Base-by-base conservation (phyloP, 768 basidiomycete genomes). In the Kwoniella bestiolae region DNA sequence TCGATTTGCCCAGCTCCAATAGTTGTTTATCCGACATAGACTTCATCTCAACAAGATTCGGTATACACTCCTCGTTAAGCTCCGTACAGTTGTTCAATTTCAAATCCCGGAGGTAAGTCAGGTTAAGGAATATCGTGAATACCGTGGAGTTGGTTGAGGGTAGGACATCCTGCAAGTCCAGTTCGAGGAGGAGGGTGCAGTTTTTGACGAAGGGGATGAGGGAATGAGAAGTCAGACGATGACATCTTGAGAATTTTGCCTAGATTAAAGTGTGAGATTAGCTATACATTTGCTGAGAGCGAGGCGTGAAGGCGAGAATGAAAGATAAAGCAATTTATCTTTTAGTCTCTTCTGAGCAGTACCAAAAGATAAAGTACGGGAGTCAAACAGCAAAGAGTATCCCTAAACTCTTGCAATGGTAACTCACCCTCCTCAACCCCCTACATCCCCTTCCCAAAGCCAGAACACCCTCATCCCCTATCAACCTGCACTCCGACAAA, bases 171-270 rank as follows among this genome's bases (percentile, higher is more conserved):
- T 91, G 89, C 74, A 99, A 88, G 82, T 99, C 96, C 71, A 98
- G 88, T 81, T 99, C 96, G 62, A 99, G 86, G 26, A 99, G 86
- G 56, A 93, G 85, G 0, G 91, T 90, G 77, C 93, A 95, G 4
- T 85, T 85, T 66, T 85, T 86, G 34, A 90, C 90, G 56, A 99
- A 85, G 32, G 88, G 85, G 34, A 88, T 86, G 71, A 99, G 84
- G 28, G 93, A 85, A 26, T 80, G 80, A 73, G 95, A 91, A 0
- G 93, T 94, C 65, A 97, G 82, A 26, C 84, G 83, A 61, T 86
- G 86, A 46, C 94, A 85, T 56, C 88, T 88, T 71, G 88, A 89
- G 60, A 98, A 85, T 82, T 98, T 97, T 80, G 97, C 90, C 83
- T 83, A 69, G n/a, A n/a, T n/a, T n/a, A n/a, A n/a, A n/a, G n/a